A percentile compares a stretch with the other conserved stretches of the same genome.
Evolutionary conservation across 2,329 filamentous ascomycete genomes (phyloP).

Genomic region (Plectosphaerella cucumerina): DNA sequence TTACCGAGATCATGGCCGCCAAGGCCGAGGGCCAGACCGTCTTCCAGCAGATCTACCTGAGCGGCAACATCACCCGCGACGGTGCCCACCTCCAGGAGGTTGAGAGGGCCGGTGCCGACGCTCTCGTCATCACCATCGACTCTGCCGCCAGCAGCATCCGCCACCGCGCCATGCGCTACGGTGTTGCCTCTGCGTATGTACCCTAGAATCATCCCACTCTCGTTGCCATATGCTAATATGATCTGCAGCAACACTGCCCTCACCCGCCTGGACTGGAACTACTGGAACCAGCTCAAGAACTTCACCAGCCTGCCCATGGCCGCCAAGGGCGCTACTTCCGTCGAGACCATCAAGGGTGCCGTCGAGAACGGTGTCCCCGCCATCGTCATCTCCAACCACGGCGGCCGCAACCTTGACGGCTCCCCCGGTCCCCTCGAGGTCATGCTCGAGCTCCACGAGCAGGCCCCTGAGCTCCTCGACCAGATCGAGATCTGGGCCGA

Average conservation of each 20-base stretch:
- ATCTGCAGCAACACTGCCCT: constrained; percentile 10
- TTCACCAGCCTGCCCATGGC: constrained; percentile 33
- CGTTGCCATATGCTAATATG: too few relatives aligned
- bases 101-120: constrained; percentile 27
- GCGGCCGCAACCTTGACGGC: constrained; percentile 36
- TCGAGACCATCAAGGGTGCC: constrained; percentile 29
- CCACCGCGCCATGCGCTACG: constrained; percentile 34
- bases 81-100: constrained; percentile 23
- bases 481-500: constrained; percentile 34
- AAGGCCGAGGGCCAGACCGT: constrained; percentile 30
- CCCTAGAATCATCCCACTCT: too few relatives aligned
- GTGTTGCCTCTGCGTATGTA: constrained; percentile 33
- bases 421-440: constrained; percentile 32
- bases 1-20: constrained; percentile 31
- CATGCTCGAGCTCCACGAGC: constrained; percentile 31
- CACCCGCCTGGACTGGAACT: constrained; percentile 24
- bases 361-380: constrained; percentile 25
- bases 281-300: constrained; percentile 28
- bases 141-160: constrained; percentile 33
- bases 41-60: constrained; percentile 31
- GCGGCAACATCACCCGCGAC: constrained; percentile 27
- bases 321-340: constrained; percentile 34
- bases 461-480: constrained; percentile 32
- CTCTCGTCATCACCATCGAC: constrained; percentile 34
- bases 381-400: constrained; percentile 39